A percentile compares a stretch with the other conserved stretches of the same genome.
Evolutionary conservation across 805 yeast species (phyloP).

Genomic region (Ascoidea asiatica): DNA sequence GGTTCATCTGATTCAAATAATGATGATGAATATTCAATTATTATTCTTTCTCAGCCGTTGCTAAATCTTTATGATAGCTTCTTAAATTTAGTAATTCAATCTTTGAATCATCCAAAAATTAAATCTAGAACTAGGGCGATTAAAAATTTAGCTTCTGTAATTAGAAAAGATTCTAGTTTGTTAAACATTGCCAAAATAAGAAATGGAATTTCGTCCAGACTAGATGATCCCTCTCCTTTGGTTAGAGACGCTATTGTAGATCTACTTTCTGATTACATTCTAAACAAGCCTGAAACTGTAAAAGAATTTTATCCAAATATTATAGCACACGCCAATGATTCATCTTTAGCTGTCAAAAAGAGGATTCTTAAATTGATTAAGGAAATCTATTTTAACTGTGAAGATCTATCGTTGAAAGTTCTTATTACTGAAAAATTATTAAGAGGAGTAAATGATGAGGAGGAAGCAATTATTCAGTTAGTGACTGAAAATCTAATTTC

Average conservation of each 20-base stretch:
- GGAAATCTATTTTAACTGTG: slow-evolving; percentile 27
- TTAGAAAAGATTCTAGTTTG: slow-evolving; percentile 37
- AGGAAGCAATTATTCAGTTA: slow-evolving; percentile 33
- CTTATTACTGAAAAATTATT: slow-evolving; percentile 39
- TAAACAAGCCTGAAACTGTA: slow-evolving; percentile 28
- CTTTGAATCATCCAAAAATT: slow-evolving; percentile 34
- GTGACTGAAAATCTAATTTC: slow-evolving; percentile 25
- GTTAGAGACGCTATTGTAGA: slow-evolving; percentile 72
- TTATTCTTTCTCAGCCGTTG: slow-evolving; percentile 11
- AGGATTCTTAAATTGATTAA: slow-evolving; percentile 41
- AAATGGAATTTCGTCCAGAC: slow-evolving; percentile 32
- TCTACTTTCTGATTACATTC: slow-evolving; percentile 36
- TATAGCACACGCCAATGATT: slow-evolving; percentile 24
- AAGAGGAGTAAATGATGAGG: slow-evolving; percentile 55
- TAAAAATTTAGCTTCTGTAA: slow-evolving; percentile 42
- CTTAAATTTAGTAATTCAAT: slow-evolving; percentile 31
- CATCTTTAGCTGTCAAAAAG: slow-evolving; percentile 41
- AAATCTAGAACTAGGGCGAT: slow-evolving; percentile 52
- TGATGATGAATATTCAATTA: slow-evolving; percentile 1
- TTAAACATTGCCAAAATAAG: slow-evolving; percentile 37
- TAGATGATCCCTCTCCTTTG: slow-evolving; percentile 51
- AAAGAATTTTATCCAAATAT: slow-evolving; percentile 36
- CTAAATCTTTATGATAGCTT: slow-evolving; percentile 36
- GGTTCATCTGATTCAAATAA: not conserved
- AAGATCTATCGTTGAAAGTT: slow-evolving; percentile 20